Base-by-base conservation (phyloP, 73 alveolate genomes). In the Halteria grandinella region DNA sequence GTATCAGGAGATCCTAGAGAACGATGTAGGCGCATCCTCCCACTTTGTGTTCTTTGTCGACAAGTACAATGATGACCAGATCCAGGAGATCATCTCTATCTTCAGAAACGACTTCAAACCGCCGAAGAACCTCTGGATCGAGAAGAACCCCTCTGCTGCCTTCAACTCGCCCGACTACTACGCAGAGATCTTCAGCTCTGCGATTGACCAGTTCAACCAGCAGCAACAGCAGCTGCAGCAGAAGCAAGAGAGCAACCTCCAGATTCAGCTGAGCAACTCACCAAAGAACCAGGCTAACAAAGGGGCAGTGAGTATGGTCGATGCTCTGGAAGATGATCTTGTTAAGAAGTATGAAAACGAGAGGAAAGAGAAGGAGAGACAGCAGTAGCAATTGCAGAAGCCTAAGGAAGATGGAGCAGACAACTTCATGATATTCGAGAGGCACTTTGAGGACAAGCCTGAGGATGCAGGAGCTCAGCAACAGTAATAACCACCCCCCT, bases 41-140 rank as follows among this genome's bases (percentile, higher is more conserved):
- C n/a, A n/a, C n/a, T 76, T 76, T 48, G 55, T 48, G 12, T 82
- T 82, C 78, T 82, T 69, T 40, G 91, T 82, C 0, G 91, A 82
- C 47, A 34, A 70, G 40, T 82, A 82, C 51, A 21, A 60, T 24
- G 91, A 86, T 55, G 94, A 86, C 10, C 63, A 86, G 33, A 86
- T 86, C 20, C 70, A 78, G 75, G 94, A 86, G 69, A 72, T 86
- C 0, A 86, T 86, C 8, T 79, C 90, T 0, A 86, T 86, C 32
- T 86, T 86, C 64, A 78, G 89, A 20, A 86, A 86, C 58, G 94
- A 86, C 43, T 86, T 86, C 72, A 86, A 86, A 49, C 94, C 94
- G 11, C 94, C 94, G 0, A 70, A 86, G 77, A 86, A 69, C 31
- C 66, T 86, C 6, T 86, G 94, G 94, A 86, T 86, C 20, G 94